Evolutionary conservation across 306 rosid genomes (phyloP).

Genomic region (Lathyrus oleraceus): DNA sequence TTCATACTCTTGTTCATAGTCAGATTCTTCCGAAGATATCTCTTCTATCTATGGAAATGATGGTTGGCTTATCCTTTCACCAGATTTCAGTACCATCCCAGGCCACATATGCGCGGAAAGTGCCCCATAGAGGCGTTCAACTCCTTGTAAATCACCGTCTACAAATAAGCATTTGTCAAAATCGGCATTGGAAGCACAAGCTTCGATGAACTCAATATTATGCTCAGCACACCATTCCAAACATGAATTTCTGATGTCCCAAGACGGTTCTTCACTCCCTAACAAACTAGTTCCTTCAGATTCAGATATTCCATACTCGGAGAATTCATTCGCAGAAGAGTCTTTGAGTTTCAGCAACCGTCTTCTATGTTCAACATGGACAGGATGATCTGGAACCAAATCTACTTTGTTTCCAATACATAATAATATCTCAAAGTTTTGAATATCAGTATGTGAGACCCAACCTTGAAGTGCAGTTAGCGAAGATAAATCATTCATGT

Average conservation of each 20-base stretch:
- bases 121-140: constrained; percentile 83
- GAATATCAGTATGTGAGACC: constrained; percentile 64
- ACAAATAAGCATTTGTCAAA: constrained; percentile 85
- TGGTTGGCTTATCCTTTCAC: constrained; percentile 64
- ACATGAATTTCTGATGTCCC: constrained; percentile 63
- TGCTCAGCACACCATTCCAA: constrained; percentile 76
- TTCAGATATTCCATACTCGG: constrained; percentile 76
- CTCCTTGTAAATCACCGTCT: constrained; percentile 86
- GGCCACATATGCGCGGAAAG: constrained; percentile 96
- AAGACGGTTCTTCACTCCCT: constrained; percentile 53
- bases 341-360: constrained; percentile 55
- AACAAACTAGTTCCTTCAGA: constrained; percentile 79
- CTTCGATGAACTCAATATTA: constrained; percentile 80
- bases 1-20: constrained; percentile 78
- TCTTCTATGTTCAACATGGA: constrained; percentile 75
- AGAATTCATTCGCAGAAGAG: constrained; percentile 44
- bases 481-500: constrained; percentile 68
- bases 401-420: constrained; percentile 94
- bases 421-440: constrained; percentile 67
- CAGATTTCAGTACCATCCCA: constrained; percentile 87
- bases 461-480: constrained; percentile 64
- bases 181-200: constrained; percentile 78
- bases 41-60: constrained; percentile 68
- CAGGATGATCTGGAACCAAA: constrained; percentile 73
- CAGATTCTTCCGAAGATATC: constrained; percentile 84